These are phyloP conservation scores for Leucocoprinus leucothites DNA, from an alignment of 768 basidiomycete genomes.

Conservation along the genomic window DNA sequence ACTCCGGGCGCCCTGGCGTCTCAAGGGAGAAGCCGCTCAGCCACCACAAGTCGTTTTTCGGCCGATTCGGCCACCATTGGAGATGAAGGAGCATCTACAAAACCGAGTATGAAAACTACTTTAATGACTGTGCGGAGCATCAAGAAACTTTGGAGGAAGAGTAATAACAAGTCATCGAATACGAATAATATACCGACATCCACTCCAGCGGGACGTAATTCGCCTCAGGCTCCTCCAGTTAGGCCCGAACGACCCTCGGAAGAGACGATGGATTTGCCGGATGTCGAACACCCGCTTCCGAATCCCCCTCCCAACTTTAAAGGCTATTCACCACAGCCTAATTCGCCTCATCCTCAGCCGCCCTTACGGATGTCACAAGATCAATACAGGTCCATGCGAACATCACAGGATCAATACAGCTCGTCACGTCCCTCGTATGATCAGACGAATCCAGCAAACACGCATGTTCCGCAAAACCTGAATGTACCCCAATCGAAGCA, in stretches of 20 bases:
- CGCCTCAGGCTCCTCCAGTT: constrained; percentile 34
- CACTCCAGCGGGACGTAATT: constrained; percentile 24
- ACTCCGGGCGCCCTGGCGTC: neutral
- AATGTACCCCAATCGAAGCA: constrained; percentile 12
- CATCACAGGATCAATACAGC: constrained; percentile 21
- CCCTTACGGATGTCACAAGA: constrained; percentile 11
- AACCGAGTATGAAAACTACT: constrained; percentile 43
- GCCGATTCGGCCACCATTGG: constrained; percentile 54
- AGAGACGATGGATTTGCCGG: constrained; percentile 34
- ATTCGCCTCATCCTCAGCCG: neutral
- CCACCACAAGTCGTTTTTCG: constrained; percentile 68
- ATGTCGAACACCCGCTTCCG: constrained; percentile 26
- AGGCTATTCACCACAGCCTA: constrained; percentile 24
- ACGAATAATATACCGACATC: constrained; percentile 20
- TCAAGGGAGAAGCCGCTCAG: constrained; percentile 20
- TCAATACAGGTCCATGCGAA: constrained; percentile 12
- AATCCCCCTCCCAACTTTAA: constrained; percentile 21
- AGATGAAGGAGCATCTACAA: constrained; percentile 32
- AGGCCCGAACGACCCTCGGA: constrained; percentile 36
- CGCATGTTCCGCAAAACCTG: neutral
- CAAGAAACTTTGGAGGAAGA: constrained; percentile 78
- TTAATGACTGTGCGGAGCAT: constrained; percentile 73
- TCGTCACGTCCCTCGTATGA: constrained; percentile 2
- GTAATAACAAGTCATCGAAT: constrained; percentile 49
- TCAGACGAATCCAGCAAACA: neutral